Base-by-base conservation (phyloP, 495 filamentous ascomycete genomes). In the Aspergillus heteromorphus region DNA sequence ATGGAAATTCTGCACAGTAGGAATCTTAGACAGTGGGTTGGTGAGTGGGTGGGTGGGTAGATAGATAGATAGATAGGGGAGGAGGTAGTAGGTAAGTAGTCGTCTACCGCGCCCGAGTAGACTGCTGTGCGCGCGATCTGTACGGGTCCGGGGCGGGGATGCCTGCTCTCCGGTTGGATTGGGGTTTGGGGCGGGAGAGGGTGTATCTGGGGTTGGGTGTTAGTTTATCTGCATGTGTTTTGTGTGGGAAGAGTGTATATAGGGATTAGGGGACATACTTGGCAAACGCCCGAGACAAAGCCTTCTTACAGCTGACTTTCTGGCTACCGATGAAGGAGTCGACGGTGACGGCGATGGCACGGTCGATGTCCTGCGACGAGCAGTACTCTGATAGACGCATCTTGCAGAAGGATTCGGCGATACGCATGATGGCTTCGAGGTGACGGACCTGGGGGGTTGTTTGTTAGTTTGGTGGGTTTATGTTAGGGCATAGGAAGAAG, bases 221-320 rank as follows among this genome's bases (percentile, higher is more conserved):
- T 65, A 67, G 64, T 53, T 55, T 48, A n/a, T n/a, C n/a, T n/a
- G n/a, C n/a, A n/a, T 25, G 40, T 49, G 19, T 30, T 34, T 10
- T n/a, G 23, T 21, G 25, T 4, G 1, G 25, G 48, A 21, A 10
- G 23, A 40, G n/a, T 34, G 20, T 31, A 20, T 11, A 16, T 27
- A 27, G 38, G 50, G 19, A 25, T 10, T 10, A 10, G 40, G 40
- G 34, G 18, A 74, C 74, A 59, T 96, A 99, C 81, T 99, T 99
- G 55, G 95, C 92, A 82, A 99, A 99, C 14, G 95, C 92, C 54
- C 95, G 79, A 10, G 89, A 89, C 49, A 99, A 82, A 25, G 93
- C 91, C 80, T 96, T 97, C 84, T 97, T 99, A 74, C 88, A 91
- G 76, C 87, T 92, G 61, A 97, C 85, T 75, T 99, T 99, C 71